Evolutionary conservation across 2,329 filamentous ascomycete species (phyloP).

Genomic region (Arthrobotrys musiformis): DNA sequence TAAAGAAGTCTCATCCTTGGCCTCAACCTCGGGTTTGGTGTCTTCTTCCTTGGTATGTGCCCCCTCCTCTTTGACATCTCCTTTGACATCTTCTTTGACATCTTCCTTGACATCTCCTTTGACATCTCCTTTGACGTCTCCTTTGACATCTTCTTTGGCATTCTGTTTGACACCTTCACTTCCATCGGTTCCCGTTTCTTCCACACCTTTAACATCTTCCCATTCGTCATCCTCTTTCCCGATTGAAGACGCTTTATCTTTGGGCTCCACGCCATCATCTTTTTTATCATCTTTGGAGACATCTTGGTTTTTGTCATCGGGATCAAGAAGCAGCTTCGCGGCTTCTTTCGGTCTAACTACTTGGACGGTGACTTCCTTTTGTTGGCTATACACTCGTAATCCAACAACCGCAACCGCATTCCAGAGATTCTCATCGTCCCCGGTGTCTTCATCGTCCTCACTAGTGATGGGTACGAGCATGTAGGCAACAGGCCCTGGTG

Average conservation of each 20-base stretch:
- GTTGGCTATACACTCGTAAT: constrained; percentile 68
- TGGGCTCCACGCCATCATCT: not conserved
- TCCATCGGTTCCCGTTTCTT: constrained; percentile 1
- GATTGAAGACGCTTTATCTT: not conserved
- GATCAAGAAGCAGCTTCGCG: constrained; percentile 31
- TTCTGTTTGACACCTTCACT: constrained; percentile 42
- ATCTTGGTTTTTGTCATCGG: constrained; percentile 43
- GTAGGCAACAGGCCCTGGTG: constrained; percentile 13
- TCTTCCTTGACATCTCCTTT: constrained; percentile 14
- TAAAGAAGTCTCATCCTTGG: constrained; percentile 22
- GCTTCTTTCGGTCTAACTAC: constrained; percentile 48
- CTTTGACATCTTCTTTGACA: not conserved
- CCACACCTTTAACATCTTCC: constrained; percentile 14
- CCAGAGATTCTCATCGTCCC: constrained; percentile 71
- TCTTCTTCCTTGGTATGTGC: constrained; percentile 62
- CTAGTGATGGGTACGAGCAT: constrained; percentile 46
- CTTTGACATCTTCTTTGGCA: too few relatives aligned
- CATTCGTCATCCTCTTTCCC: constrained; percentile 13
- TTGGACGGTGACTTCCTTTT: constrained; percentile 55
- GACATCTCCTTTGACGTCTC: constrained; percentile 12
- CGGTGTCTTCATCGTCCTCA: constrained; percentile 66
- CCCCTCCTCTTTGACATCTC: not conserved
- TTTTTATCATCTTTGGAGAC: constrained; percentile 27
- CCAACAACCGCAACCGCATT: constrained; percentile 73
- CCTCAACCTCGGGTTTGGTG: constrained; percentile 52